Base-by-base conservation (phyloP, 2,329 filamentous ascomycete species). In the Microsporum audouinii region DNA sequence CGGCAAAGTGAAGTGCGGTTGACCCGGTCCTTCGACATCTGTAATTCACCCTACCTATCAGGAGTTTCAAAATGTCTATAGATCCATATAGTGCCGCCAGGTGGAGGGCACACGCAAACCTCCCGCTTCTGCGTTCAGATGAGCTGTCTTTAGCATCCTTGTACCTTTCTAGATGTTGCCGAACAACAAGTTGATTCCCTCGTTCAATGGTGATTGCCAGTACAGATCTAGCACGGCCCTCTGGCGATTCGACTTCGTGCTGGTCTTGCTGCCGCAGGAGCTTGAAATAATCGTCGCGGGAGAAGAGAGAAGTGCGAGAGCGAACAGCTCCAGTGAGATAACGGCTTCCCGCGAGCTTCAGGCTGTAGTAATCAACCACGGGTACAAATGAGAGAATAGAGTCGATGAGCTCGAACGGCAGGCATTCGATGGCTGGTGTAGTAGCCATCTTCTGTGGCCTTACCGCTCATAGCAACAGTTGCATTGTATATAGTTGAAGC, bases 181-280 rank as follows among this genome's bases (percentile, higher is more conserved):
- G 56, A 3, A 63, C 55, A 6, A 59, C 34, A 5, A 38, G 47
- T 23, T 43, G 39, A 29, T 63, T 59, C 10, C 56, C 36, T 34
- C 62, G 39, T 49, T 58, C 43, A 36, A 63, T 63, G 1, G 49
- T 61, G 12, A 63, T 63, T 31, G 56, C 59, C 14, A 63, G 34
- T 5, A 59, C 58, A 47, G 58, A n/a, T 38, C 43, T 14, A 27
- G n/a, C 4, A 5, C 23, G n/a, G 17, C 4, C 14, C 58, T 29
- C 43, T 29, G 29, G n/a, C 7, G 38, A 7, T 29, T 31, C 4
- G 33, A 36, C 38, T 33, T 12, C 43, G 43, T 47, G 43, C 43
- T 23, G n/a, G 17, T 47, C 5, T 23, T 47, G 43, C n/a, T 47
- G 43, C n/a, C 8, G 43, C 43, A 47, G 4, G n/a, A 47, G 43